Conservation (phyloP, 2,329 filamentous ascomycete genomes). For the Purpureocillium takamizusanense region DNA sequence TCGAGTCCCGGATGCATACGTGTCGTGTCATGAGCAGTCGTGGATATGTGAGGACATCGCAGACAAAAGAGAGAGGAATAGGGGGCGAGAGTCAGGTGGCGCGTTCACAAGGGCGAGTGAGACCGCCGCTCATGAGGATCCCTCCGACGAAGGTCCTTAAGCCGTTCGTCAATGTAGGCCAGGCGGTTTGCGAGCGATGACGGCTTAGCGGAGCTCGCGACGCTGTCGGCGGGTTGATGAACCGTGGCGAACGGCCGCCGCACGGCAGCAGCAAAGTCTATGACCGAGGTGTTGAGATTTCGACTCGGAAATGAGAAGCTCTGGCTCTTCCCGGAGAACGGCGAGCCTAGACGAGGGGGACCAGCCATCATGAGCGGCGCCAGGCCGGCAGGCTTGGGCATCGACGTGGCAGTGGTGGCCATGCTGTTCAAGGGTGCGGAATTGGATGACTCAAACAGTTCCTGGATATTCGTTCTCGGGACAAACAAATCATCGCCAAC, state of each 20-base stretch:
- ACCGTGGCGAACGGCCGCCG: slow-evolving; percentile 49
- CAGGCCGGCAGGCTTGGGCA: slow-evolving; percentile 9
- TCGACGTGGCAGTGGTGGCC: slow-evolving; percentile 1
- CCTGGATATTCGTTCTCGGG: slow-evolving; percentile 31
- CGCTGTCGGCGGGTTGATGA: slow-evolving; percentile 33
- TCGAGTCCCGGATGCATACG: not conserved
- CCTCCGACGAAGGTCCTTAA: slow-evolving; percentile 43
- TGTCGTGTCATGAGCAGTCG: slow-evolving; percentile 6
- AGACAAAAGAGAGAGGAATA: slow-evolving; percentile 7
- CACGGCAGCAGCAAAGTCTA: slow-evolving; percentile 34
- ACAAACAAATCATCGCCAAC: slow-evolving; percentile 28
- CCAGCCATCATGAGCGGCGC: slow-evolving; percentile 16
- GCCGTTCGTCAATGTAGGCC: slow-evolving; percentile 49
- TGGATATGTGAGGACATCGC: slow-evolving; percentile 10
- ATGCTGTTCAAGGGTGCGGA: slow-evolving; percentile 4
- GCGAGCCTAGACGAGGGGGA: slow-evolving; percentile 48
- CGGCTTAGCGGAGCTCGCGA: slow-evolving; percentile 26
- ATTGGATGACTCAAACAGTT: slow-evolving; percentile 26
- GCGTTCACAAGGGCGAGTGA: slow-evolving; percentile 37
- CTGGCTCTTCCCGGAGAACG: slow-evolving; percentile 40
- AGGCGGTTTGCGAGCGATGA: slow-evolving; percentile 41
- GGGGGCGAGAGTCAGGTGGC: not conserved
- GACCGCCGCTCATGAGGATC: slow-evolving; percentile 32
- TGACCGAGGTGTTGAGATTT: slow-evolving; percentile 34
- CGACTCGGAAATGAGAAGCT: slow-evolving; percentile 56